Evolutionary conservation across 2,329 filamentous ascomycete genomes (phyloP), one percentile per base, ranked within the genome.

Genomic region (Blastomyces gilchristii): DNA sequence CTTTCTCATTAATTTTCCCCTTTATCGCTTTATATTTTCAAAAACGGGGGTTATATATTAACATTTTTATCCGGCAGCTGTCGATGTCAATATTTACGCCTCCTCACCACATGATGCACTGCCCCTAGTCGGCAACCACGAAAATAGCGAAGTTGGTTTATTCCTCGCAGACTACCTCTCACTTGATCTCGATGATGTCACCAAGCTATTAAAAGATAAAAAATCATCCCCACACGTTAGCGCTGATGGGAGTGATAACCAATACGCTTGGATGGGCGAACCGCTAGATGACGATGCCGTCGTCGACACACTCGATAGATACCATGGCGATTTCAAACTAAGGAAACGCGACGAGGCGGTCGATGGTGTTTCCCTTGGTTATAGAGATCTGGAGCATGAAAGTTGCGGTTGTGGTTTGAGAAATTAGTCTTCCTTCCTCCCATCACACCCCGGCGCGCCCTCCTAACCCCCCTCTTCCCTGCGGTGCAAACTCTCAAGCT

Each of bases 41-140:
- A 34, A 37, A 56, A n/a, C 25, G 14, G 43, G 47, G 3, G n/a
- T 22, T 37, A 25, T 37, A 7, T 52, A 45, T 31, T 62, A 60
- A 63, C 41, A n/a, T 52, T 16, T 3, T 58, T 25, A 43, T 25
- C 28, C 49, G 65, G 71, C 71, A 72, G 94, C 88, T 60, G 91
- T 94, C 8, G 94, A 99, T 73, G 94, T 99, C 58, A 99, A 99
- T 75, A 90, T 99, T 68, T 99, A 97, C 77, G 88, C 89, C 61
- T 92, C 89, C 0, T 86, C 89, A 3, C 81, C 84, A 0, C 81
- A 83, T 47, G 77, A 79, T 39, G 84, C 87, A 0, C 81, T 83
- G 53, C 80, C 82, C 16, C 80, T 96, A 7, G 79, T 84, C 2
- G 93, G 93, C 8, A 97, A 97, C 74, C 87, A 95, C 62, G 94